A percentile compares a stretch with the other conserved stretches of the same genome.
phyloP scores from a whole-genome alignment of 192 early-diverging fungal genomes.

The Phlyctochytrium planicorne region DNA sequence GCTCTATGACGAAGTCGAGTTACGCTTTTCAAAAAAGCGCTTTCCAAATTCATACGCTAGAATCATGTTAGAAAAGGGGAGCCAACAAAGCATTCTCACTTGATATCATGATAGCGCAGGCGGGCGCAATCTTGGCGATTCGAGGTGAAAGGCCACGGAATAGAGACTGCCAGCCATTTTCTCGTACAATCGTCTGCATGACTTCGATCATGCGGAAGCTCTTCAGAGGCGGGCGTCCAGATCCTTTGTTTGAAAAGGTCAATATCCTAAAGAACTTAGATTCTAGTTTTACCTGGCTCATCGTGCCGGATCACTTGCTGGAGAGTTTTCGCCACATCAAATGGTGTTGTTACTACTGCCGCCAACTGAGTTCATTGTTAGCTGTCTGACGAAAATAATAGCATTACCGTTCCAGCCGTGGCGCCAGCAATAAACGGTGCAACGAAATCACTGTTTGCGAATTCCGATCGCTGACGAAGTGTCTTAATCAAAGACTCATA shows the following conservation, averaged over 20 bases:
- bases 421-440: slow-evolving; percentile 82
- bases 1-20: slow-evolving; percentile 11
- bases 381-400: slow-evolving; percentile 3
- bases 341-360: slow-evolving; percentile 85
- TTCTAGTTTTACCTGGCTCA: slow-evolving; percentile 22
- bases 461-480: not conserved
- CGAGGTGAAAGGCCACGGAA: slow-evolving; percentile 68
- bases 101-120: slow-evolving; percentile 96
- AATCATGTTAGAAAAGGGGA: not conserved
- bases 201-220: slow-evolving; percentile 20
- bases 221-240: not conserved
- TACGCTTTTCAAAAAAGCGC: slow-evolving; percentile 33
- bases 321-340: slow-evolving; percentile 94
- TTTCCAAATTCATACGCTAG: slow-evolving; percentile 51
- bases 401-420: slow-evolving; percentile 71
- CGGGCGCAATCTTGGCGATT: slow-evolving; percentile 84
- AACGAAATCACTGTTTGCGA: slow-evolving; percentile 49
- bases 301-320: slow-evolving; percentile 64
- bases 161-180: slow-evolving; percentile 32
- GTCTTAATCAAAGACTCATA: slow-evolving; percentile 74
- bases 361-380: slow-evolving; percentile 56
- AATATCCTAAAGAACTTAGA: not conserved
- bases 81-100: slow-evolving; percentile 16
- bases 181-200: slow-evolving; percentile 25
- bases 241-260: not conserved